phyloP scores from a whole-genome alignment of 2,329 filamentous ascomycete genomes.

The Basipetospora chlamydospora region DNA sequence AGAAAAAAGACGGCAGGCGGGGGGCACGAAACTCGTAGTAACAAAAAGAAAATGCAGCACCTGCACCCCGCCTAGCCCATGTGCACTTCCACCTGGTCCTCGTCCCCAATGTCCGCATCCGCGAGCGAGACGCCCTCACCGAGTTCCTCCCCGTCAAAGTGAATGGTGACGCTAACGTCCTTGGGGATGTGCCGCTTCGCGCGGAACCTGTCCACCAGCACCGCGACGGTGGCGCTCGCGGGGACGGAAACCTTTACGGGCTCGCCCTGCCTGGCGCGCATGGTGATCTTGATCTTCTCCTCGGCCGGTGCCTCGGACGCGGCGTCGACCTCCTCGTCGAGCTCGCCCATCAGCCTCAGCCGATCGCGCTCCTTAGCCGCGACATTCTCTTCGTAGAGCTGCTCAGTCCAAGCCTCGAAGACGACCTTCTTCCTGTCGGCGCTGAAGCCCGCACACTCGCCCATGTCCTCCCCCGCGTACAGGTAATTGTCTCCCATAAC shows the following conservation, averaged over 20 bases:
- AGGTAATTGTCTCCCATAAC: slow-evolving; percentile 21
- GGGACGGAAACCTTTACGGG: slow-evolving; percentile 36
- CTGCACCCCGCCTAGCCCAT: slow-evolving; percentile 25
- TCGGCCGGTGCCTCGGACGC: slow-evolving; percentile 13
- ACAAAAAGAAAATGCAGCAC: neutral
- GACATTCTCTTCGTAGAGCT: slow-evolving; percentile 37
- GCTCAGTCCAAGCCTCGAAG: slow-evolving; percentile 63
- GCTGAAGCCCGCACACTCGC: slow-evolving; percentile 27
- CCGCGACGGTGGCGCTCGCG: slow-evolving; percentile 42
- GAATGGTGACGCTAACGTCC: slow-evolving; percentile 42
- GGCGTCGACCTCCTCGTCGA: slow-evolving; percentile 17
- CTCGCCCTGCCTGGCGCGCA: slow-evolving; percentile 37
- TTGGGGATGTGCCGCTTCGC: slow-evolving; percentile 33
- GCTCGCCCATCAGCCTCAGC: slow-evolving; percentile 25
- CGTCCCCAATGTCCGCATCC: slow-evolving; percentile 58
- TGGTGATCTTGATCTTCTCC: slow-evolving; percentile 31
- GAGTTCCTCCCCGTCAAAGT: slow-evolving; percentile 63
- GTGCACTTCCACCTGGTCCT: slow-evolving; percentile 63
- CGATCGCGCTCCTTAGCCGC: slow-evolving; percentile 32
- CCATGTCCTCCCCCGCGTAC: slow-evolving; percentile 21
- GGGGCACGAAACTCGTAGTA: neutral
- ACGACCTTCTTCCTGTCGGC: slow-evolving; percentile 46
- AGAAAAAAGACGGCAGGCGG: neutral
- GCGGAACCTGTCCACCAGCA: slow-evolving; percentile 48
- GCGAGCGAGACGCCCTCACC: slow-evolving; percentile 43